Percentiles rank a stretch among this genome's conserved stretches.
These are phyloP conservation scores for Raphanus hybrid DNA, from an alignment of 441 rosid species.

Conservation along the genomic window DNA sequence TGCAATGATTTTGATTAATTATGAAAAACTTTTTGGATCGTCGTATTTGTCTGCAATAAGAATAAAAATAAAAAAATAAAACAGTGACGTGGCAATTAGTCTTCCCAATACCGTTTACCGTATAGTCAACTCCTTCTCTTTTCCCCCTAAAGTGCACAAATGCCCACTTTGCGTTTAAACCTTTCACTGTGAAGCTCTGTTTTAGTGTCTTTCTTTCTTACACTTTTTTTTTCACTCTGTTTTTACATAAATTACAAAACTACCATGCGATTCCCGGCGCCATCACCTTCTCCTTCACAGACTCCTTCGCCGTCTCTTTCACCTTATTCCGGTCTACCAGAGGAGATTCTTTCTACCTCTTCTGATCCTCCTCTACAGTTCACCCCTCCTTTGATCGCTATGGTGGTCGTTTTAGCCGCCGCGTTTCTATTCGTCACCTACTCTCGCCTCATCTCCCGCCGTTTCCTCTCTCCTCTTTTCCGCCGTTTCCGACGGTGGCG, in stretches of 20 bases:
- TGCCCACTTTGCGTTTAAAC: constrained; percentile 31
- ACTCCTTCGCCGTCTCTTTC: constrained; percentile 28
- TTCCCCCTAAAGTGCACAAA: not conserved
- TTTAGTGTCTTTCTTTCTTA: constrained; percentile 19
- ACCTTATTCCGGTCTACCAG: constrained; percentile 1
- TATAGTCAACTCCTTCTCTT: constrained; percentile 36
- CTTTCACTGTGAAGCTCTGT: constrained; percentile 34
- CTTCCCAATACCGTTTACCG: constrained; percentile 36
- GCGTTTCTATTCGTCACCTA: constrained; percentile 76
- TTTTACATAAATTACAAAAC: constrained; percentile 8
- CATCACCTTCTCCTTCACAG: constrained; percentile 28
- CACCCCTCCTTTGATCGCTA: constrained; percentile 88
- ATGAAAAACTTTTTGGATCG: constrained; percentile 1
- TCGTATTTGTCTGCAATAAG: constrained; percentile 14
- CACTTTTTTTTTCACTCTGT: not conserved
- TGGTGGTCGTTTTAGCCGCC: constrained; percentile 86
- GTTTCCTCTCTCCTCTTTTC: constrained; percentile 53
- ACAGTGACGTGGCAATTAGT: constrained; percentile 39
- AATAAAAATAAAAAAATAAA: not conserved
- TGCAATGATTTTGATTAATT: constrained; percentile 7
- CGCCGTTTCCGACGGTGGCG: constrained; percentile 53
- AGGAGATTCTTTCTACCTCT: constrained; percentile 27
- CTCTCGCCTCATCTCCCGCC: constrained; percentile 81
- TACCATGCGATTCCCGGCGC: constrained; percentile 39
- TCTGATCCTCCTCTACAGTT: constrained; percentile 63